Conservation (phyloP, 768 basidiomycete genomes). For the Auriculariales sp. region DNA sequence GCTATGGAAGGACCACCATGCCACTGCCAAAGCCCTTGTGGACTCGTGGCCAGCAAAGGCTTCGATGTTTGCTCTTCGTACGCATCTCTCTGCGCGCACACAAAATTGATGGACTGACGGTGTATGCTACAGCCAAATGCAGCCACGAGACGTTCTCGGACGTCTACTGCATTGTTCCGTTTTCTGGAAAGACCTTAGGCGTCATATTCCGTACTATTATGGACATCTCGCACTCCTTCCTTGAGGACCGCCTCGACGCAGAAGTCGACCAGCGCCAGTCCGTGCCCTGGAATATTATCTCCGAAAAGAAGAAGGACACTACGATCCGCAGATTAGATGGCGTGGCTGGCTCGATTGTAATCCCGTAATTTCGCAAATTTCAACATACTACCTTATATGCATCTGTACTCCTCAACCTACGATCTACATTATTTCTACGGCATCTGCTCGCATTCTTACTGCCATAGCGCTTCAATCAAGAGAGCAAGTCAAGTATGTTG, state of each 20-base stretch:
- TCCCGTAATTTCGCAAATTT: too few species aligned
- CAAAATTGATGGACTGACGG: background rate
- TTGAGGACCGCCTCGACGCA: background rate
- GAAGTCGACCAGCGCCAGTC: background rate
- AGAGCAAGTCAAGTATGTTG: too few species aligned
- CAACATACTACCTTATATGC: too few species aligned
- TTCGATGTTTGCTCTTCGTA: background rate
- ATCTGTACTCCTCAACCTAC: too few species aligned
- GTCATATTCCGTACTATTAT: background rate
- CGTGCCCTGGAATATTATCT: background rate
- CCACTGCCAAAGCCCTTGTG: constrained; percentile 37
- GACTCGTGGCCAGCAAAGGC: constrained; percentile 26
- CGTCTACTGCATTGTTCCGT: constrained; percentile 2
- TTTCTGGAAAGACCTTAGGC: background rate
- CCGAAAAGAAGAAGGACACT: background rate
- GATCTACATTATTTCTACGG: too few species aligned
- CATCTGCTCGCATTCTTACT: too few species aligned
- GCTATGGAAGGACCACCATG: constrained; percentile 64
- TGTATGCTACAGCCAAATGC: background rate
- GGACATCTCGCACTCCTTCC: constrained; percentile 2
- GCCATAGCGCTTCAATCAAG: too few species aligned
- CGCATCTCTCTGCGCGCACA: background rate
- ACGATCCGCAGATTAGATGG: background rate
- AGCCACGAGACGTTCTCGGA: constrained; percentile 4
- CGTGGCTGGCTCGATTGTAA: background rate